phyloP scores from a whole-genome alignment of 2,329 filamentous ascomycete species.

The Penicillium sp. region DNA sequence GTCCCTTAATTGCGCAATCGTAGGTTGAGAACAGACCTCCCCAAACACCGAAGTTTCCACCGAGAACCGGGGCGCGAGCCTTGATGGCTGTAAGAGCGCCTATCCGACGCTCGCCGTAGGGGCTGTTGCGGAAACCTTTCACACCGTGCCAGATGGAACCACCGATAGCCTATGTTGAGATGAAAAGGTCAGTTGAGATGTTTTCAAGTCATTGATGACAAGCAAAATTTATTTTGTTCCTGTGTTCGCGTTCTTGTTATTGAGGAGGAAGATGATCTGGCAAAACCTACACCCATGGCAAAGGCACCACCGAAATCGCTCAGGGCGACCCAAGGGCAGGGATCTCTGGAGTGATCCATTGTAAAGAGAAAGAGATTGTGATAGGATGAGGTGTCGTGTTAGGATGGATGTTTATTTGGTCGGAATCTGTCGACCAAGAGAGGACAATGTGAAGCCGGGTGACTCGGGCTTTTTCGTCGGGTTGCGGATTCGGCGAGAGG shows the following conservation, averaged over 20 bases:
- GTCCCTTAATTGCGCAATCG: slow-evolving; percentile 93
- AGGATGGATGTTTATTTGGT: neutral
- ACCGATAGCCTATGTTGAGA: slow-evolving; percentile 56
- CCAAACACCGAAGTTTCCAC: slow-evolving; percentile 98
- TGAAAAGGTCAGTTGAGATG: neutral
- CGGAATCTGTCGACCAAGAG: neutral
- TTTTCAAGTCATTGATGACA: neutral
- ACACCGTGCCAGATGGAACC: slow-evolving; percentile 94
- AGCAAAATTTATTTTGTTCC: neutral
- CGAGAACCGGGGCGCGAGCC: slow-evolving; percentile 90
- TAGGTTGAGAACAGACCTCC: slow-evolving; percentile 94
- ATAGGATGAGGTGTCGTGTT: neutral
- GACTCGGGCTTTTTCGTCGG: neutral
- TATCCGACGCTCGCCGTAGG: slow-evolving; percentile 91
- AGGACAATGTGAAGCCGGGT: neutral
- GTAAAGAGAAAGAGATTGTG: neutral
- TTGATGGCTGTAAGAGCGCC: slow-evolving; percentile 97
- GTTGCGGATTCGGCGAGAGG: neutral
- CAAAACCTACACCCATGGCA: slow-evolving; percentile 66
- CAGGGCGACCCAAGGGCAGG: slow-evolving; percentile 93
- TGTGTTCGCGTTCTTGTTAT: neutral
- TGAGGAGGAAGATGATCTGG: neutral
- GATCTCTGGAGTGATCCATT: slow-evolving; percentile 96
- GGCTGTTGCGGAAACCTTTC: slow-evolving; percentile 87
- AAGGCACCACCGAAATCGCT: slow-evolving; percentile 98